A percentile compares a stretch with the other conserved stretches of the same genome.
Evolutionary conservation across 192 early-diverging fungal genomes (phyloP).

Genomic region (Coemansia sp.): DNA sequence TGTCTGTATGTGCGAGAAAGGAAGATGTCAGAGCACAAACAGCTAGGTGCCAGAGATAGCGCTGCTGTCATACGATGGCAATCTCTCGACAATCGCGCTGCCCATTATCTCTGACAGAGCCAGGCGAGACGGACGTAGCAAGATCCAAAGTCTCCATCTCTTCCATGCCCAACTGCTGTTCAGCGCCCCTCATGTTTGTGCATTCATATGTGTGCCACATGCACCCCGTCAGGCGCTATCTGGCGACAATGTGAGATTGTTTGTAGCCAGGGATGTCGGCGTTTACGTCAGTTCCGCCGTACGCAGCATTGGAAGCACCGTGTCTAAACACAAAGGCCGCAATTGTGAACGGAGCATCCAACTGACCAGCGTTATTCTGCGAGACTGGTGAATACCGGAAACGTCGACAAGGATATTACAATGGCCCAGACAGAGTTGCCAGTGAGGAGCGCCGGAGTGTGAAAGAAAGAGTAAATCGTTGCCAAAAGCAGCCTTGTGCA

Average conservation of each 20-base stretch:
- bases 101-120: background rate
- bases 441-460: conserved; percentile 1
- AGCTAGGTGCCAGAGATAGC: no score
- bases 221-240: background rate
- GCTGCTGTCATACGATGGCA: background rate
- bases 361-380: background rate
- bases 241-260: conserved; percentile 3
- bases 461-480: background rate
- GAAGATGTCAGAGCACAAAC: background rate
- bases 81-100: background rate
- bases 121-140: background rate
- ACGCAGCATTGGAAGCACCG: background rate
- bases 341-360: background rate
- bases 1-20: background rate
- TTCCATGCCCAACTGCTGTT: background rate
- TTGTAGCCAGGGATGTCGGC: background rate
- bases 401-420: background rate
- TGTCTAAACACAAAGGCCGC: background rate
- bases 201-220: conserved; percentile 3
- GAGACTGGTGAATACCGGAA: background rate
- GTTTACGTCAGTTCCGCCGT: conserved; percentile 3
- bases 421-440: background rate
- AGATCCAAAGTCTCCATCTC: background rate
- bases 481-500: background rate
- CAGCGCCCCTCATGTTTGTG: background rate